phyloP scores from a whole-genome alignment of 768 basidiomycete genomes.

The Rubroboletus pulcherrimus region DNA sequence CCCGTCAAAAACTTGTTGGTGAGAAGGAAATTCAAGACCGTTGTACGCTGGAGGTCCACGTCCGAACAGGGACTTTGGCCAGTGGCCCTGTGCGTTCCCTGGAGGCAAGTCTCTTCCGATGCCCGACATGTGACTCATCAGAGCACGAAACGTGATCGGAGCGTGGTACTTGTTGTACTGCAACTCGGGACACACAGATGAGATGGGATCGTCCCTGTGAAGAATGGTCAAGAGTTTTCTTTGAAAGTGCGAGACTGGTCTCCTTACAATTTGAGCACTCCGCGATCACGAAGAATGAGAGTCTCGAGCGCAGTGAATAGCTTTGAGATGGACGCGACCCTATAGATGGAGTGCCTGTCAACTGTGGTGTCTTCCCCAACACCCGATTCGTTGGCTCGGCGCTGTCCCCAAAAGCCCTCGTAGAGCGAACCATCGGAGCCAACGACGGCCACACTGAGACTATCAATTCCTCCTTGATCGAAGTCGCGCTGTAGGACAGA shows the following conservation, averaged over 20 bases:
- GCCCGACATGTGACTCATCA: constrained; percentile 40
- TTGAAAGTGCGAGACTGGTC: background rate
- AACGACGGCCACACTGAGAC: constrained; percentile 48
- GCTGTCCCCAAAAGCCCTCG: constrained; percentile 41
- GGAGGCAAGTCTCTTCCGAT: constrained; percentile 36
- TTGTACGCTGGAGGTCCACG: constrained; percentile 28
- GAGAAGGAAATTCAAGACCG: constrained; percentile 31
- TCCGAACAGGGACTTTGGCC: constrained; percentile 37
- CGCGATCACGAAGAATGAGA: constrained; percentile 45
- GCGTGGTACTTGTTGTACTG: constrained; percentile 18
- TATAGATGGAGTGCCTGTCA: constrained; percentile 45
- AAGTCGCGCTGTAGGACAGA: constrained; percentile 16
- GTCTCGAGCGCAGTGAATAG: constrained; percentile 48
- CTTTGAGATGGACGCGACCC: constrained; percentile 52
- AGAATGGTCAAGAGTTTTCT: background rate
- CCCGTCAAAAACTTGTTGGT: constrained; percentile 33
- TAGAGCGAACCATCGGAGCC: constrained; percentile 43
- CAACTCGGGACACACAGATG: constrained; percentile 25
- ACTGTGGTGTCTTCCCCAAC: constrained; percentile 21
- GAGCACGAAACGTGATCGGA: constrained; percentile 38
- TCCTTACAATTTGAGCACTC: constrained; percentile 37
- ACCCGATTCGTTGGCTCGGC: constrained; percentile 43
- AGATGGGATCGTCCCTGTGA: constrained; percentile 47
- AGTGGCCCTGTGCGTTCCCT: constrained; percentile 29
- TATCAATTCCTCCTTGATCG: constrained; percentile 40